Evolutionary conservation across 805 yeast genomes (phyloP), one percentile per base, ranked within the genome.

Genomic region (Wickerhamomyces rabaulensis): DNA sequence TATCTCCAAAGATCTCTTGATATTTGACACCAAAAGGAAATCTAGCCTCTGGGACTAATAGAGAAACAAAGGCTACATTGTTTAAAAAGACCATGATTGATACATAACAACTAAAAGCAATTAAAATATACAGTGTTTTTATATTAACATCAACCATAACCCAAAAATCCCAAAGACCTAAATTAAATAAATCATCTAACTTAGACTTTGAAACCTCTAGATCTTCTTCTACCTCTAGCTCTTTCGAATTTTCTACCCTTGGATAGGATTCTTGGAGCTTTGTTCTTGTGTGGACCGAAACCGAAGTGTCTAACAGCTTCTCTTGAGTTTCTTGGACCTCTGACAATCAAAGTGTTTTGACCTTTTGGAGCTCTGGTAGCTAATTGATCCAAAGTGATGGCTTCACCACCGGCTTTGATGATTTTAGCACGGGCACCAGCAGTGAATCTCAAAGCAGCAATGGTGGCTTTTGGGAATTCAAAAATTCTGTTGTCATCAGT

Each of bases 161-260:
- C 51, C 29, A 41, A 44, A 29, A 36, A 45, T 25, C 27, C 42
- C 39, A 42, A 41, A 39, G 37, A 15, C 16, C 25, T 23, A 43
- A 43, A 37, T 23, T 43, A 42, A 46, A 33, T 17, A 23, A 31
- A 39, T 39, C 38, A 45, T 42, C 42, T 57, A 58, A 54, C 57
- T 89, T 92, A 94, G 79, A 94, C 99, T 87, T 94, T 94, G 99
- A 94, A 94, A 82, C 96, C 99, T 85, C 95, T 90, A 64, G 98
- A 91, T 75, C 81, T 85, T 82, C 99, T 84, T 78, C 86, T 95
- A 85, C 99, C 99, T 88, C 99, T 94, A 69, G 97, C 99, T 79
- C 94, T 90, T 85, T 94, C 99, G 85, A 94, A 94, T 82, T 94
- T 94, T 86, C 98, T 94, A 76, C 99, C 99, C 75, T 80, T 90